A percentile compares a stretch with the other conserved stretches of the same genome.
Conservation (phyloP, 1,139 yeast genomes). For the Geotrichum histeridarum region DNA sequence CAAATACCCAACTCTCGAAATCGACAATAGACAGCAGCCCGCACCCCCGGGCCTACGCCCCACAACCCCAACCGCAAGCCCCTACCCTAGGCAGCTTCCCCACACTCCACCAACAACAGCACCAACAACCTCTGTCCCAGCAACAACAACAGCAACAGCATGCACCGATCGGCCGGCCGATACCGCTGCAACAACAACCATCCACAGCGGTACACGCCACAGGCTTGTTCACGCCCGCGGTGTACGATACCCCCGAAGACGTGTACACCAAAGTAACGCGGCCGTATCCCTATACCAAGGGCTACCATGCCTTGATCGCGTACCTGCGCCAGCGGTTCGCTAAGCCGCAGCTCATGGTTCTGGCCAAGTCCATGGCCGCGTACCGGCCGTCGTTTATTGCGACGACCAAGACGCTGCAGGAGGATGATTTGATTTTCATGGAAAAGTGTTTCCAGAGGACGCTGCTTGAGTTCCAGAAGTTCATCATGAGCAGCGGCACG, state of each 20-base stretch:
- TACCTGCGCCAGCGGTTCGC: slow-evolving; percentile 70
- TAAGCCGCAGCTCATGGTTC: slow-evolving; percentile 63
- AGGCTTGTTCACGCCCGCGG: neutral
- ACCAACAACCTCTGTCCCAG: neutral
- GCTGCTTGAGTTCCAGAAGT: slow-evolving; percentile 75
- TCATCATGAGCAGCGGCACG: slow-evolving; percentile 77
- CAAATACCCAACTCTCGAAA: neutral
- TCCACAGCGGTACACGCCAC: neutral
- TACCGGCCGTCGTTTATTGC: slow-evolving; percentile 91
- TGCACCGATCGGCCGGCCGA: neutral
- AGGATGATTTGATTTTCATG: slow-evolving; percentile 87
- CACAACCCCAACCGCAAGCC: slow-evolving; percentile 6
- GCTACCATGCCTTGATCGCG: slow-evolving; percentile 75
- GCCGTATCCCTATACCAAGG: slow-evolving; percentile 86
- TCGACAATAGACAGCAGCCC: neutral
- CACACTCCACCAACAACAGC: neutral
- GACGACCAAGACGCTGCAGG: slow-evolving; percentile 79
- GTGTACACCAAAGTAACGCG: slow-evolving; percentile 31
- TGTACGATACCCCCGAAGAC: slow-evolving; percentile 28
- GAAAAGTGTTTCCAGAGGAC: slow-evolving; percentile 94
- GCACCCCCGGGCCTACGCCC: neutral
- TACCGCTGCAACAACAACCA: neutral
- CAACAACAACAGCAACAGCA: neutral
- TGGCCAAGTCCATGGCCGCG: slow-evolving; percentile 86
- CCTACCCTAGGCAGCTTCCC: neutral